Conservation (phyloP, 352 stramenopile genomes). For the Phytophthora chlamydospora region DNA sequence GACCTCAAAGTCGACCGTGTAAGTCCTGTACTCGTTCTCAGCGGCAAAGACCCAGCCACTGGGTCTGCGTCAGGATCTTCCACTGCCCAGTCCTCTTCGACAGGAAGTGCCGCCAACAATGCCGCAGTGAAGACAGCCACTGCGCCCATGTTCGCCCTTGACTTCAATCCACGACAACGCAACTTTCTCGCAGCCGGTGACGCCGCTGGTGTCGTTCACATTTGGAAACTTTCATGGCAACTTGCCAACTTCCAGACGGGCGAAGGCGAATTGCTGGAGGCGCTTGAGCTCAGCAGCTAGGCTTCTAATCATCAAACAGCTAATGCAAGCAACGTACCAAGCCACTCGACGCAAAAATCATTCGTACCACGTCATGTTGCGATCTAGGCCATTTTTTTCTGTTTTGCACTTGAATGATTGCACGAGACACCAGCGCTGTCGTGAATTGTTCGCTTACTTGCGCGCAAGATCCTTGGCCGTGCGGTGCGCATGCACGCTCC, state of each 20-base stretch:
- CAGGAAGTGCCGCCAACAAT: slow-evolving; percentile 7
- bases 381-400: slow-evolving; percentile 17
- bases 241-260: slow-evolving; percentile 80
- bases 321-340: slow-evolving; percentile 9
- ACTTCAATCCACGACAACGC: slow-evolving; percentile 85
- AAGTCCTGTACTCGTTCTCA: slow-evolving; percentile 50
- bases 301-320: slow-evolving; percentile 8
- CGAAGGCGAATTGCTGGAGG: slow-evolving; percentile 66
- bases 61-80: slow-evolving; percentile 16
- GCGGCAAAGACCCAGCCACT: slow-evolving; percentile 37
- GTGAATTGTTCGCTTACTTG: slow-evolving; percentile 51
- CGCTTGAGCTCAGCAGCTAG: slow-evolving; percentile 32
- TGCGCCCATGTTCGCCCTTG: slow-evolving; percentile 60
- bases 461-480: slow-evolving; percentile 75
- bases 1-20: slow-evolving; percentile 69
- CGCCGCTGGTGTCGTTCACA: slow-evolving; percentile 62
- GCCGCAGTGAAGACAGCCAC: slow-evolving; percentile 10
- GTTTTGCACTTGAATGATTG: slow-evolving; percentile 13
- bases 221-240: slow-evolving; percentile 87
- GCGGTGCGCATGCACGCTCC: slow-evolving; percentile 83
- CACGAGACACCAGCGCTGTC: neutral
- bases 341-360: neutral
- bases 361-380: slow-evolving; percentile 14
- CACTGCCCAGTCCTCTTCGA: slow-evolving; percentile 5
- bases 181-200: slow-evolving; percentile 86